A percentile compares a stretch with the other conserved stretches of the same genome.
phyloP scores from a whole-genome alignment of 2,329 filamentous ascomycete species.

The Paracoccidioides lutzii region DNA sequence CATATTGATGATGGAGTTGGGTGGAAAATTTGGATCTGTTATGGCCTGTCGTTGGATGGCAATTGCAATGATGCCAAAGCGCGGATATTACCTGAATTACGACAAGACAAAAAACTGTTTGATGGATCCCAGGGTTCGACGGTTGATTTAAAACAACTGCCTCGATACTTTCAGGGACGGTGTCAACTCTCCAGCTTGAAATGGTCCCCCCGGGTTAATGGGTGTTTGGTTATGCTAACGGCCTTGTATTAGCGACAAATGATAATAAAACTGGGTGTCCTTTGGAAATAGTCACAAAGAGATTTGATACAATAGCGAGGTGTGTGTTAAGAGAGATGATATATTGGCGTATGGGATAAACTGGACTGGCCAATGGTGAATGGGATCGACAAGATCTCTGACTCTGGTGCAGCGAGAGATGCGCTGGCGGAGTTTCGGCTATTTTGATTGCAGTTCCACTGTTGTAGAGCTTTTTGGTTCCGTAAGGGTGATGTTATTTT shows the following conservation, averaged over 20 bases:
- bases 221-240: background rate
- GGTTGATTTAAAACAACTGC: background rate
- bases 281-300: background rate
- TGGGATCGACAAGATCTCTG: background rate
- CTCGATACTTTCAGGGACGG: background rate
- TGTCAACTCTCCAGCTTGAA: background rate
- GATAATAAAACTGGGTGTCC: background rate
- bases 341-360: background rate
- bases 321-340: background rate
- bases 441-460: constrained; percentile 1
- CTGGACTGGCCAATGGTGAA: background rate
- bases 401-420: constrained; percentile 2
- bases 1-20: background rate
- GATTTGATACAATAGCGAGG: background rate
- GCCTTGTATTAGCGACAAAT: background rate
- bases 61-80: background rate
- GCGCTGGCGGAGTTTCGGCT: constrained; percentile 6
- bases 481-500: background rate
- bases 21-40: background rate
- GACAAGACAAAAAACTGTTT: too few species aligned
- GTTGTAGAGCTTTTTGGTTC: background rate
- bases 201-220: background rate
- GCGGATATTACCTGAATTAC: background rate
- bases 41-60: background rate
- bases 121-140: too few species aligned